A percentile compares a stretch with the other conserved stretches of the same genome.
phyloP scores from a whole-genome alignment of 2,329 filamentous ascomycete genomes.

The Alternaria consortialis region DNA sequence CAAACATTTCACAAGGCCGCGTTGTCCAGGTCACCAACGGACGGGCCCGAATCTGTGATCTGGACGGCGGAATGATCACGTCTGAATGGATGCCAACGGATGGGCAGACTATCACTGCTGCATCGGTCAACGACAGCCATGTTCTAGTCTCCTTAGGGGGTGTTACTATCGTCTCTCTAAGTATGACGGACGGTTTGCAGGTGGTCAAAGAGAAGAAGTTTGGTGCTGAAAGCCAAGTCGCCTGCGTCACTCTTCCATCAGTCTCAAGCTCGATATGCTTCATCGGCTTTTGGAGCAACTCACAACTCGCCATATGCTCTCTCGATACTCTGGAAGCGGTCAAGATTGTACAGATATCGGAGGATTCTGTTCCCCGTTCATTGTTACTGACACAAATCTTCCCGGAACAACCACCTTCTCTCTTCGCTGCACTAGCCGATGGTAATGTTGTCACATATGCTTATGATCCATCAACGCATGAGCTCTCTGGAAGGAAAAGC shows the following conservation, averaged over 20 bases:
- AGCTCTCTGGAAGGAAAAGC: conserved; percentile 77
- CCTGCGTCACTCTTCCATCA: conserved; percentile 80
- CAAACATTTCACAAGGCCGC: conserved; percentile 69
- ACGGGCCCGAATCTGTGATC: conserved; percentile 69
- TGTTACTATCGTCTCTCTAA: conserved; percentile 73
- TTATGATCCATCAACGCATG: conserved; percentile 68
- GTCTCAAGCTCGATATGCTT: conserved; percentile 73
- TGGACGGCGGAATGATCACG: conserved; percentile 61
- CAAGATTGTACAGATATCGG: conserved; percentile 63
- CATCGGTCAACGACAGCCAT: conserved; percentile 75
- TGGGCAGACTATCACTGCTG: conserved; percentile 73
- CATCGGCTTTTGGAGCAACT: conserved; percentile 87
- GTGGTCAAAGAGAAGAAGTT: conserved; percentile 69
- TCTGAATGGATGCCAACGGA: conserved; percentile 66
- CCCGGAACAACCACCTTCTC: conserved; percentile 70
- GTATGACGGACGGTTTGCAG: conserved; percentile 66
- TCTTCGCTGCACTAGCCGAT: conserved; percentile 92
- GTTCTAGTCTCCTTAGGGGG: conserved; percentile 80
- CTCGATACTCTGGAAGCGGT: conserved; percentile 72
- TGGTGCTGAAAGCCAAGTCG: conserved; percentile 76
- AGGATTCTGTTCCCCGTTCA: conserved; percentile 83
- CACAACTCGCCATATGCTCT: conserved; percentile 77
- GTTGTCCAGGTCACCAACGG: conserved; percentile 80
- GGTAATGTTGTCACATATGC: conserved; percentile 88
- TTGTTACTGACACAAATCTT: conserved; percentile 82